These are phyloP conservation scores for Psilocybe mexicana DNA, from an alignment of 1,284 basidiomycete species.

Conservation along the genomic window DNA sequence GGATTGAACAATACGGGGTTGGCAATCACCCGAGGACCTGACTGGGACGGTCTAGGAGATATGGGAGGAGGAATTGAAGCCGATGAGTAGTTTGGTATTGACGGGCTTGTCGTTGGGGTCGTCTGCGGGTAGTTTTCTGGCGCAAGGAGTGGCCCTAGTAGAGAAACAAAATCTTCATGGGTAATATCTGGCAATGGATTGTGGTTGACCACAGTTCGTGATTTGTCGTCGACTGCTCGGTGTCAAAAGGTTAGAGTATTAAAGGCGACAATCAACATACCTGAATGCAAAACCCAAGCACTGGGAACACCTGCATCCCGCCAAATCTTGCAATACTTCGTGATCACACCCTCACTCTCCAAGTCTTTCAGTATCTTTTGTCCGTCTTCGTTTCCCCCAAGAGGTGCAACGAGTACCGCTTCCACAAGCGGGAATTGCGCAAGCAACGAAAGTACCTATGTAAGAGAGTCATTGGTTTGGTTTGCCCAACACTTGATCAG, in stretches of 20 bases:
- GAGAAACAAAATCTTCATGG: constrained; percentile 78
- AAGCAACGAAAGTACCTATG: constrained; percentile 60
- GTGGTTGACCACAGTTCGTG: constrained; percentile 75
- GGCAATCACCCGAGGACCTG: constrained; percentile 31
- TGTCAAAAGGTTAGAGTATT: neutral
- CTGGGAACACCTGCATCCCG: constrained; percentile 68
- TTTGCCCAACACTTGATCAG: neutral
- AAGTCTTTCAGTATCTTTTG: constrained; percentile 61
- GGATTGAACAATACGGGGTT: constrained; percentile 37
- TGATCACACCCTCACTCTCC: constrained; percentile 65
- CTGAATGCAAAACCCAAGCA: constrained; percentile 78
- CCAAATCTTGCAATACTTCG: constrained; percentile 73
- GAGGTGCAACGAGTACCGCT: constrained; percentile 68
- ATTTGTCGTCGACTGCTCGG: constrained; percentile 52
- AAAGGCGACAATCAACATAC: constrained; percentile 37
- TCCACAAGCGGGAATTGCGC: constrained; percentile 70
- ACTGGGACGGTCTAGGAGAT: constrained; percentile 39
- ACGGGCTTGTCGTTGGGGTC: constrained; percentile 25
- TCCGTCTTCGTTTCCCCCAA: constrained; percentile 72
- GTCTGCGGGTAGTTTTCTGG: constrained; percentile 66
- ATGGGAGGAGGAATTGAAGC: constrained; percentile 36
- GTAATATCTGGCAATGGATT: constrained; percentile 82
- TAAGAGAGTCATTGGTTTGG: neutral
- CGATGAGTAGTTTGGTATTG: constrained; percentile 27
- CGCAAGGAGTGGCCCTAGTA: constrained; percentile 73